Conservation (phyloP, 306 rosid species). For the Malus sylvestris region DNA sequence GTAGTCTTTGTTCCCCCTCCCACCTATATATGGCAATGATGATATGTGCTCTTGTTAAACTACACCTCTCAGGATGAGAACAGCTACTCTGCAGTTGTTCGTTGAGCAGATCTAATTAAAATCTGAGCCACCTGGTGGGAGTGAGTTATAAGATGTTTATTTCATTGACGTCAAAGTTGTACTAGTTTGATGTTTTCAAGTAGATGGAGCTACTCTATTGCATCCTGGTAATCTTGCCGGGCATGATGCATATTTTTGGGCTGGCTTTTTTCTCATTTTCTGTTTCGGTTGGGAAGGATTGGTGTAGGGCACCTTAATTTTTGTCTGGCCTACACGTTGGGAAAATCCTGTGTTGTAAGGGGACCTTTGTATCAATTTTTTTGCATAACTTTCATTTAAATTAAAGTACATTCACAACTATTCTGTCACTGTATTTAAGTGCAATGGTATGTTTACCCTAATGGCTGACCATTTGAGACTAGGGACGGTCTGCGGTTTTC, state of each 20-base stretch:
- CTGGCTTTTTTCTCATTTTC: neutral
- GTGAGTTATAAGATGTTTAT: neutral
- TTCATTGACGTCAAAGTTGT: neutral
- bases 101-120: neutral
- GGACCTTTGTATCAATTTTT: neutral
- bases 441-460: neutral
- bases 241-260: neutral
- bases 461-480: neutral
- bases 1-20: neutral
- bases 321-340: neutral
- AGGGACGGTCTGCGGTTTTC: neutral
- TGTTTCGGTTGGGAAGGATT: neutral
- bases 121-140: slow-evolving; percentile 9
- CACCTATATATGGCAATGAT: neutral
- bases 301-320: neutral
- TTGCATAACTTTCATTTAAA: neutral
- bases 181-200: neutral
- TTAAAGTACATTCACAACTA: neutral
- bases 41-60: neutral
- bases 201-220: neutral
- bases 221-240: neutral
- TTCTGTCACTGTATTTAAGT: neutral
- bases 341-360: too few relatives aligned
- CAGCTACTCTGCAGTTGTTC: slow-evolving; percentile 5
- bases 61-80: slow-evolving; percentile 15